Conservation (phyloP, 78 protist genomes). For the Dictyostelium citrinum region DNA sequence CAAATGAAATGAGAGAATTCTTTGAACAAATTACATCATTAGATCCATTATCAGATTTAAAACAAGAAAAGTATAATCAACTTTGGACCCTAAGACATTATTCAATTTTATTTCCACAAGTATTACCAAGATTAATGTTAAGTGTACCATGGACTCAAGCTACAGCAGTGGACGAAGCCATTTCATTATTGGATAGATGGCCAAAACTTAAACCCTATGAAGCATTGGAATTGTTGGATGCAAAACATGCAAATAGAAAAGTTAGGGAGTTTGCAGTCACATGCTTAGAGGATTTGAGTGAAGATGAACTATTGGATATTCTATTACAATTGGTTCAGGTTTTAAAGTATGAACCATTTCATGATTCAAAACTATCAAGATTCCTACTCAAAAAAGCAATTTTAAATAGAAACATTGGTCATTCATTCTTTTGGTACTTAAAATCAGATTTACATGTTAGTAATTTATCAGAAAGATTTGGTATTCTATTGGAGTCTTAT, state of each 20-base stretch:
- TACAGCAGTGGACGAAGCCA: constrained; percentile 83
- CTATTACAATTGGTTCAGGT: constrained; percentile 93
- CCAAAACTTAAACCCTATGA: constrained; percentile 62
- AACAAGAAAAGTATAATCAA: constrained; percentile 36
- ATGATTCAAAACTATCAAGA: constrained; percentile 76
- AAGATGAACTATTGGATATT: constrained; percentile 81
- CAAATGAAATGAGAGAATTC: constrained; percentile 51
- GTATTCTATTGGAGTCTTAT: constrained; percentile 90
- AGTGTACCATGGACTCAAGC: constrained; percentile 88
- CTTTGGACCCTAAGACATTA: constrained; percentile 68
- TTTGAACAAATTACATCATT: constrained; percentile 29
- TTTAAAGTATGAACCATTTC: constrained; percentile 89
- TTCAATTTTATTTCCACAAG: constrained; percentile 44
- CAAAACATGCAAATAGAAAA: constrained; percentile 77
- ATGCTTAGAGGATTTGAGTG: constrained; percentile 80
- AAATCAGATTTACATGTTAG: constrained; percentile 90
- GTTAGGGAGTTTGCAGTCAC: constrained; percentile 89
- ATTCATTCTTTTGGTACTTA: constrained; percentile 87
- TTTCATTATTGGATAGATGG: constrained; percentile 54
- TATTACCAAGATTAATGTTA: constrained; percentile 90
- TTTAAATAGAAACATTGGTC: constrained; percentile 75
- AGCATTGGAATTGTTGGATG: constrained; percentile 88
- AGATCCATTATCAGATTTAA: constrained; percentile 41
- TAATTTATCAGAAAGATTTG: constrained; percentile 86
- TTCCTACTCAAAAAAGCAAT: constrained; percentile 83